These are phyloP conservation scores for Gigaspora rosea DNA, from an alignment of 192 early-diverging fungal species.

Conservation along the genomic window DNA sequence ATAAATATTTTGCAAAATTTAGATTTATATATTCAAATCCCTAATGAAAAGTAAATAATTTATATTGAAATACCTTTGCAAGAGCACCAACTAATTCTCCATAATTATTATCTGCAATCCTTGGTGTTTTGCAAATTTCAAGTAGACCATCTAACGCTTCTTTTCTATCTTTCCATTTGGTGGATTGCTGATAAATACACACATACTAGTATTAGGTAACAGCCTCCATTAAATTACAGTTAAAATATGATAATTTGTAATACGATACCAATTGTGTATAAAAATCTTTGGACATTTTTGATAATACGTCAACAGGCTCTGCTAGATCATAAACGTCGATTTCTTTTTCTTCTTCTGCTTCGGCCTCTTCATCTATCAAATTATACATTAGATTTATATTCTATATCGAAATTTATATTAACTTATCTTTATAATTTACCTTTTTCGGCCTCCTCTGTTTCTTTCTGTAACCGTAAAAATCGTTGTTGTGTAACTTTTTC, in stretches of 20 bases:
- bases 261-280: conserved; percentile 63
- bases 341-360: conserved; percentile 55
- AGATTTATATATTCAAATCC: not conserved
- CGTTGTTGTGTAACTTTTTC: conserved; percentile 67
- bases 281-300: conserved; percentile 83
- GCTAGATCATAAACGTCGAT: conserved; percentile 79
- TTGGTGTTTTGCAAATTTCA: conserved; percentile 68
- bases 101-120: conserved; percentile 74
- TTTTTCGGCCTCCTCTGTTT: conserved; percentile 37
- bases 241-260: not conserved
- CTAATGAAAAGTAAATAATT: not conserved
- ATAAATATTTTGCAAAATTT: conserved; percentile 24
- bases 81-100: conserved; percentile 81
- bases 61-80: conserved; percentile 63
- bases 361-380: conserved; percentile 36
- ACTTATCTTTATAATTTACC: conserved; percentile 32
- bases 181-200: conserved; percentile 51
- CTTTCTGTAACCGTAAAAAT: conserved; percentile 80
- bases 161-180: conserved; percentile 98
- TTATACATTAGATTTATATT: not conserved
- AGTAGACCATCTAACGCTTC: conserved; percentile 82
- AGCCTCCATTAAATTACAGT: not conserved
- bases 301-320: conserved; percentile 89
- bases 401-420: not conserved
- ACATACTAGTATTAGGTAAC: not conserved